Base-by-base conservation (phyloP, 2,329 filamentous ascomycete genomes). In the Aspergillus floridensis region DNA sequence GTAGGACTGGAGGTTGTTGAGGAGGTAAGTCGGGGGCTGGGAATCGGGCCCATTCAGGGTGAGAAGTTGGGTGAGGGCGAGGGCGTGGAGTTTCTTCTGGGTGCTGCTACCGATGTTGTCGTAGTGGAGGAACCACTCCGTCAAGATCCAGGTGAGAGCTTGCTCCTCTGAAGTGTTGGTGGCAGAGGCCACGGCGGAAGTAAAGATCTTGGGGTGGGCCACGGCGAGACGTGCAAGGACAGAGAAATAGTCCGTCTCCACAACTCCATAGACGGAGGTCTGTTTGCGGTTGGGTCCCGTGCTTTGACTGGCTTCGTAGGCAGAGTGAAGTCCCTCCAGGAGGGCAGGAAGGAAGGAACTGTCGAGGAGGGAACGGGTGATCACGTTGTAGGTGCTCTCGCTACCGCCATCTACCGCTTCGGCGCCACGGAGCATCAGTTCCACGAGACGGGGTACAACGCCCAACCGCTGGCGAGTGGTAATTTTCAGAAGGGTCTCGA, bases 221-320 rank as follows among this genome's bases (percentile, higher is more conserved):
- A 96, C 78, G 0, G 88, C 85, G 16, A 98, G 83, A 1, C 93
- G 88, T 2, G 91, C 88, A 2, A 99, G 81, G 2, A 98, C 86
- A 4, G 86, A 85, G 70, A 96, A 89, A 73, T 96, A 96, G 71
- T 96, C 91, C 0, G 90, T 90, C 70, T 96, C 87, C 0, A 90
- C 88, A 11, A 92, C 83, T 12, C 87, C 86, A 66, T 89, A 88
- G 35, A 97, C 84, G 31, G 86, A 84, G 46, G 87, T 84, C 21
- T 85, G 81, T 65, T 84, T 89, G 26, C 84, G 84, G 68, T 91
- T 90, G 0, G 93, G 93, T 0, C 95, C 93, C 0, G 90, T 90
- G 0, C 90, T 91, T 72, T 96, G 88, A 67, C 90, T 88, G 2
- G 91, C 88, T 69, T 89, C 84, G 82, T 80, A 88, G 2, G 88